phyloP scores from a whole-genome alignment of 305 asterid genomes.

The Fraxinus xanthoxyloides region DNA sequence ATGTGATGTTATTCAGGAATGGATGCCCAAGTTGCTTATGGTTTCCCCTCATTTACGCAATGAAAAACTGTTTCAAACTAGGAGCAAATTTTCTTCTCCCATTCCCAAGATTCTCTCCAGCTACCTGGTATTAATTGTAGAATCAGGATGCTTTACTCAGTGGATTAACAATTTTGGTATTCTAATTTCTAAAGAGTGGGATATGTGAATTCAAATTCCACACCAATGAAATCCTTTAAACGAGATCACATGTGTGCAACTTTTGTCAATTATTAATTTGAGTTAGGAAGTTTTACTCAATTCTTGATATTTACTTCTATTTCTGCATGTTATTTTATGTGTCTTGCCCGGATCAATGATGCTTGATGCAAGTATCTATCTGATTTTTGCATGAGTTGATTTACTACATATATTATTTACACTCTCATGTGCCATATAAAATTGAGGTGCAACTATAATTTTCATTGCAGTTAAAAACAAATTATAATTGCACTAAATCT shows the following conservation, averaged over 20 bases:
- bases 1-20: conserved; percentile 51
- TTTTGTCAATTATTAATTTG: background rate
- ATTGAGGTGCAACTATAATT: background rate
- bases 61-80: conserved; percentile 82
- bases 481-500: no score
- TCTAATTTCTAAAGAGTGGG: background rate
- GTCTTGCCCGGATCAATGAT: background rate
- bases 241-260: background rate
- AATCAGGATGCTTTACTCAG: background rate
- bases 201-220: background rate
- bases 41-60: conserved; percentile 93
- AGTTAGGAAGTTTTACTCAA: background rate
- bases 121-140: no score
- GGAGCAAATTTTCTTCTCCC: conserved; percentile 43
- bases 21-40: conserved; percentile 99
- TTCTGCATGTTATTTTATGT: background rate
- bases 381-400: background rate
- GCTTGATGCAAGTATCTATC: background rate
- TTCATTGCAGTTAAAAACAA: conserved; percentile 37
- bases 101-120: no score
- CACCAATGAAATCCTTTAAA: background rate
- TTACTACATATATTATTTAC: background rate
- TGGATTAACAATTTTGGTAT: background rate
- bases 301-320: background rate
- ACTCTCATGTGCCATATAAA: background rate